phyloP scores from a whole-genome alignment of 176 grass and related monocot genomes.

The Raddia guianensis region DNA sequence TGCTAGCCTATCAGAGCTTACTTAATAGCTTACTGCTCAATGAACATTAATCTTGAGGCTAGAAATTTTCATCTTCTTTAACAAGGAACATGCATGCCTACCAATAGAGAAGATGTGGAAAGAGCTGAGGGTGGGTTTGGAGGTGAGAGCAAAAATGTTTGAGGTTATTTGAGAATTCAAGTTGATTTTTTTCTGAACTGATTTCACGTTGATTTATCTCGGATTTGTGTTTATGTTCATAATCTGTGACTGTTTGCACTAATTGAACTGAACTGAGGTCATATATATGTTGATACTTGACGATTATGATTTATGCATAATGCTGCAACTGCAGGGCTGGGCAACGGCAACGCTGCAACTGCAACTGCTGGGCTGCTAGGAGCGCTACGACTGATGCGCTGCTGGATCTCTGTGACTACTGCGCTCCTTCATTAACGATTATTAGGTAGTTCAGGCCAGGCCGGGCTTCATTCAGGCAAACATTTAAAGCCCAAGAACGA shows the following conservation, averaged over 20 bases:
- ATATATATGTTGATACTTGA: neutral
- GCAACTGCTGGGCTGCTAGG: no score
- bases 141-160: neutral
- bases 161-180: neutral
- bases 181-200: neutral
- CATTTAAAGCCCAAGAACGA: no score
- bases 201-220: neutral
- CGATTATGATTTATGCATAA: neutral
- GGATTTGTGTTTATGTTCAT: neutral
- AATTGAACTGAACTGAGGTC: neutral
- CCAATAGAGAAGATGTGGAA: neutral
- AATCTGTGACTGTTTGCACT: neutral
- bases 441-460: no score
- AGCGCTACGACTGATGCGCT: no score
- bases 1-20: neutral
- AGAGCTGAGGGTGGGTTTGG: no score
- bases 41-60: neutral
- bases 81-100: neutral
- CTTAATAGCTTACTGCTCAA: neutral
- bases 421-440: no score
- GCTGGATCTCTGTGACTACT: no score
- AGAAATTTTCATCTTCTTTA: neutral
- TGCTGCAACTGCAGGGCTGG: no score
- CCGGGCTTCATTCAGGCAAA: no score
- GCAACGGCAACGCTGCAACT: no score